Evolutionary conservation across 441 rosid genomes (phyloP).

Genomic region (Bruguiera hainesii): DNA sequence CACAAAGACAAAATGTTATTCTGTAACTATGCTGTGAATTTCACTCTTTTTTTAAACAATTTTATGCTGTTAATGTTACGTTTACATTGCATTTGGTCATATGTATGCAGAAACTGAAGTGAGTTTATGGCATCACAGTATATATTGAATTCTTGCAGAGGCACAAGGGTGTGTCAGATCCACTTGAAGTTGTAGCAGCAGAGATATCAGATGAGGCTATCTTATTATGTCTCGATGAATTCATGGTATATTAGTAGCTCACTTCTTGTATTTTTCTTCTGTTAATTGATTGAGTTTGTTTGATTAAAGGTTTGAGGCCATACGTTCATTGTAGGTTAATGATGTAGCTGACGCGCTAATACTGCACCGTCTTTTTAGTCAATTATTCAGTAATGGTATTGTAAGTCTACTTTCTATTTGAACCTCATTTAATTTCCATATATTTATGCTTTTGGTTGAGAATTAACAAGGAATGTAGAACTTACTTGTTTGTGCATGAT

Average conservation of each 20-base stretch:
- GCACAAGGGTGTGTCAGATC: conserved; percentile 92
- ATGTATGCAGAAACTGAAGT: conserved; percentile 7
- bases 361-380: conserved; percentile 77
- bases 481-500: conserved; percentile 27
- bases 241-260: conserved; percentile 62
- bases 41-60: not conserved
- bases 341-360: conserved; percentile 95
- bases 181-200: conserved; percentile 96
- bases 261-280: conserved; percentile 7
- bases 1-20: not conserved
- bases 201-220: conserved; percentile 94
- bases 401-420: conserved; percentile 46
- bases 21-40: not conserved
- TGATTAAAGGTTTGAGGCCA: not conserved
- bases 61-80: not conserved
- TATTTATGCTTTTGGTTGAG: conserved; percentile 10
- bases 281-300: conserved; percentile 5
- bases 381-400: conserved; percentile 75
- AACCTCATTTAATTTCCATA: not conserved
- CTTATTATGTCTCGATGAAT: conserved; percentile 87
- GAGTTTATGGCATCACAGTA: not conserved
- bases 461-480: conserved; percentile 17
- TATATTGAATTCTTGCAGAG: conserved; percentile 48
- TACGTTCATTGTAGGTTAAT: conserved; percentile 42
- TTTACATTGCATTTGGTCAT: conserved; percentile 9